phyloP scores from a whole-genome alignment of 2,329 filamentous ascomycete species.

The Dactylonectria macrodidyma region DNA sequence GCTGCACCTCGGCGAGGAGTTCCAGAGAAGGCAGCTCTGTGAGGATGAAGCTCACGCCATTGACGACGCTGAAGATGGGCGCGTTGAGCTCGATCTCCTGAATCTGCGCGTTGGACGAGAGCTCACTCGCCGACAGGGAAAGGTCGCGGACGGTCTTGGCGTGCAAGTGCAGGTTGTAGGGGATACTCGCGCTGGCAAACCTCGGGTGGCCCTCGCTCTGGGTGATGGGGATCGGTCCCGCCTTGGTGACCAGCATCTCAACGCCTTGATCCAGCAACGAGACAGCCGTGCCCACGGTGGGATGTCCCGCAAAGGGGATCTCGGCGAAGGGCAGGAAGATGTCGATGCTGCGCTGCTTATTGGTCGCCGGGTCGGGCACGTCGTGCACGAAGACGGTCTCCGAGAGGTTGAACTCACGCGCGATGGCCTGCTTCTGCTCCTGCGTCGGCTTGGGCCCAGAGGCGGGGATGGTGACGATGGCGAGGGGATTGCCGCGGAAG shows the following conservation, averaged over 20 bases:
- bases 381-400: conserved; percentile 76
- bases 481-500: conserved; percentile 73
- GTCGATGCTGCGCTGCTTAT: conserved; percentile 62
- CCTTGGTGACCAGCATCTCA: conserved; percentile 66
- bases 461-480: conserved; percentile 68
- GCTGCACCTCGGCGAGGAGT: conserved; percentile 63
- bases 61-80: conserved; percentile 75
- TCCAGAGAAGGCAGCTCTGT: conserved; percentile 73
- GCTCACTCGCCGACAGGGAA: conserved; percentile 41
- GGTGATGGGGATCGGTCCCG: conserved; percentile 68
- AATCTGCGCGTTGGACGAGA: conserved; percentile 50
- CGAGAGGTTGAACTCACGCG: conserved; percentile 75
- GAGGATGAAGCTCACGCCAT: conserved; percentile 82
- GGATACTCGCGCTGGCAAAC: conserved; percentile 74
- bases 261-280: conserved; percentile 60
- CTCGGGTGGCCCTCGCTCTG: conserved; percentile 50
- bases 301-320: conserved; percentile 75
- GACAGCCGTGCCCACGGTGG: conserved; percentile 70
- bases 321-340: conserved; percentile 71
- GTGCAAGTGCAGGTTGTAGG: conserved; percentile 78
- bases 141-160: conserved; percentile 54
- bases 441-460: conserved; percentile 59
- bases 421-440: conserved; percentile 70
- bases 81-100: conserved; percentile 57
- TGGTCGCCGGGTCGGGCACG: conserved; percentile 49